These are phyloP conservation scores for Oemleria cerasiformis DNA, from an alignment of 306 rosid genomes.

Conservation along the genomic window DNA sequence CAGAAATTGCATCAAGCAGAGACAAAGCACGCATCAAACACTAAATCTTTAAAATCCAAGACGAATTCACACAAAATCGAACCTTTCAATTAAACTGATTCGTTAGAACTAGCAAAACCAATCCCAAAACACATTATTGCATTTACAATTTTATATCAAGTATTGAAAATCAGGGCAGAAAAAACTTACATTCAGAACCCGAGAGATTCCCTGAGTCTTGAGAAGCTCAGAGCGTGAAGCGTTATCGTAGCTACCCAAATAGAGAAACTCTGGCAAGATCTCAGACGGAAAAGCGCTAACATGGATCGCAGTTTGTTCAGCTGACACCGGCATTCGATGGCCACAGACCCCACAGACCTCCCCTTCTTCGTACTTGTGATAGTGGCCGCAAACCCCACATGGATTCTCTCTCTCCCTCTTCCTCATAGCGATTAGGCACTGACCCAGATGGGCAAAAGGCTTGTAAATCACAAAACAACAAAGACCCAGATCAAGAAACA, in stretches of 20 bases:
- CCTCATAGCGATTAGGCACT: conserved; percentile 53
- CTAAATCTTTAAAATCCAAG: too few species aligned
- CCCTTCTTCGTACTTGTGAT: conserved; percentile 95
- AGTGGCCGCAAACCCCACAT: conserved; percentile 96
- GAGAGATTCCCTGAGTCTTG: conserved; percentile 93
- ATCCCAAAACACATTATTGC: not conserved
- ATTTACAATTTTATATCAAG: not conserved
- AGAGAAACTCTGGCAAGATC: conserved; percentile 87
- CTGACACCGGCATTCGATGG: conserved; percentile 69
- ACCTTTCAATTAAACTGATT: not conserved
- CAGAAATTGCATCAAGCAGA: not conserved
- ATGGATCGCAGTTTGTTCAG: conserved; percentile 69
- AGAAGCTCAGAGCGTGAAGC: conserved; percentile 97
- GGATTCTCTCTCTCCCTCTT: conserved; percentile 99
- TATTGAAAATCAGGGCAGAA: not conserved
- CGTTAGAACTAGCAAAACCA: not conserved
- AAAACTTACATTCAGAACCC: conserved; percentile 76
- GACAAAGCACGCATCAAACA: not conserved
- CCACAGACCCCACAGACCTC: conserved; percentile 98
- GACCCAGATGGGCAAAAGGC: conserved; percentile 39
- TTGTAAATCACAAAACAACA: conserved; percentile 23
- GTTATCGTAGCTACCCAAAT: conserved; percentile 92
- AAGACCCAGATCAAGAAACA: conserved; percentile 38
- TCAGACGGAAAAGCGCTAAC: conserved; percentile 89
- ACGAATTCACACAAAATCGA: not conserved